Evolutionary conservation across 192 early-diverging fungal genomes (phyloP).

Genomic region (Coemansia biformis): DNA sequence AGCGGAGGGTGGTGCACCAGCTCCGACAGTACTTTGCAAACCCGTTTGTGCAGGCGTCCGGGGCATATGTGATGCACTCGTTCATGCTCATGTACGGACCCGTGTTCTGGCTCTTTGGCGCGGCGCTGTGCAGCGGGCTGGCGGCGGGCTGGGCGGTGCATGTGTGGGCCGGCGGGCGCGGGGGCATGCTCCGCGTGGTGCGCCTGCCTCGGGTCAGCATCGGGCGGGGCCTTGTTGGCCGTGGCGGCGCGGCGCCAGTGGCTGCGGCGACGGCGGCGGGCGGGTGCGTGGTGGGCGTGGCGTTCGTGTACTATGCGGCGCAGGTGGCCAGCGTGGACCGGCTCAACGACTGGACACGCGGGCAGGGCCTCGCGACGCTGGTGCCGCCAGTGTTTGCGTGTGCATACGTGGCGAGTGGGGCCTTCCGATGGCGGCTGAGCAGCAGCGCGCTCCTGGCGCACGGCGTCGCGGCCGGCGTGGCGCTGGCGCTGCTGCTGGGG

Average conservation of each 20-base stretch:
- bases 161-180: neutral
- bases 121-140: slow-evolving; percentile 13
- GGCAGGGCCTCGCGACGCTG: slow-evolving; percentile 8
- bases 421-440: slow-evolving; percentile 15
- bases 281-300: neutral
- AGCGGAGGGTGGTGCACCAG: slow-evolving; percentile 17
- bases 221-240: too few species aligned
- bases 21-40: slow-evolving; percentile 43
- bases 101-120: slow-evolving; percentile 32
- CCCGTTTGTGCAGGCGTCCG: slow-evolving; percentile 39
- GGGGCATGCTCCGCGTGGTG: neutral
- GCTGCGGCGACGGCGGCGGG: neutral
- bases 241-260: neutral
- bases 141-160: neutral
- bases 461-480: slow-evolving; percentile 10
- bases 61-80: slow-evolving; percentile 50
- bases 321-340: slow-evolving; percentile 12
- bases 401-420: slow-evolving; percentile 9
- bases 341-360: slow-evolving; percentile 30
- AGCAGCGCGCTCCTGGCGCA: neutral
- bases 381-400: slow-evolving; percentile 1
- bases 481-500: slow-evolving; percentile 7
- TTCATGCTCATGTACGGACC: slow-evolving; percentile 40
- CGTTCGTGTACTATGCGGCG: slow-evolving; percentile 17
- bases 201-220: neutral